These are phyloP conservation scores for Cladophialophora psammophila DNA, from an alignment of 2,329 filamentous ascomycete genomes.

Conservation along the genomic window DNA sequence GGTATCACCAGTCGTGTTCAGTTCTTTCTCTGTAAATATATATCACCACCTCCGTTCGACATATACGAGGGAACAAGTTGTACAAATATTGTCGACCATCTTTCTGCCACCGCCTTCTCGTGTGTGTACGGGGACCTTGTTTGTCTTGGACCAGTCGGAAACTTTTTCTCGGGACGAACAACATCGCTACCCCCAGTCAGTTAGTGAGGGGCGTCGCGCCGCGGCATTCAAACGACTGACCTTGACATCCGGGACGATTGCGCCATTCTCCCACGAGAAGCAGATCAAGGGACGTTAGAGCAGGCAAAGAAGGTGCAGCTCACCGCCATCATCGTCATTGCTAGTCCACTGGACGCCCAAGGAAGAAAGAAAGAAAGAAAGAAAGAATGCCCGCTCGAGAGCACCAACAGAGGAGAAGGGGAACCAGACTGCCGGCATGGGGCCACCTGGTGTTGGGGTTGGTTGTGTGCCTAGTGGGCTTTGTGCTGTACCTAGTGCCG, in stretches of 20 bases:
- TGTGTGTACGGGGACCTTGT: neutral
- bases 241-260: constrained; percentile 7
- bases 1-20: too few species aligned
- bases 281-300: neutral
- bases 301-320: neutral
- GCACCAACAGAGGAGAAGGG: constrained; percentile 2
- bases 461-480: constrained; percentile 33
- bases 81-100: neutral
- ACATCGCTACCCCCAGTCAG: neutral
- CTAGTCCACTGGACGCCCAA: neutral
- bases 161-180: constrained; percentile 12
- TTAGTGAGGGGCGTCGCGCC: constrained; percentile 10
- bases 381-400: neutral
- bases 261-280: constrained; percentile 6
- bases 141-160: constrained; percentile 1
- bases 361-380: neutral
- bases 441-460: constrained; percentile 65
- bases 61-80: neutral
- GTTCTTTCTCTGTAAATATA: neutral
- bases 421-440: constrained; percentile 56
- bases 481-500: constrained; percentile 7
- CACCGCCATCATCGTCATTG: constrained; percentile 15
- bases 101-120: constrained; percentile 20
- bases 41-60: neutral
- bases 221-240: neutral